Conservation (phyloP, 2,329 filamentous ascomycete species). For the Gremmenia infestans region DNA sequence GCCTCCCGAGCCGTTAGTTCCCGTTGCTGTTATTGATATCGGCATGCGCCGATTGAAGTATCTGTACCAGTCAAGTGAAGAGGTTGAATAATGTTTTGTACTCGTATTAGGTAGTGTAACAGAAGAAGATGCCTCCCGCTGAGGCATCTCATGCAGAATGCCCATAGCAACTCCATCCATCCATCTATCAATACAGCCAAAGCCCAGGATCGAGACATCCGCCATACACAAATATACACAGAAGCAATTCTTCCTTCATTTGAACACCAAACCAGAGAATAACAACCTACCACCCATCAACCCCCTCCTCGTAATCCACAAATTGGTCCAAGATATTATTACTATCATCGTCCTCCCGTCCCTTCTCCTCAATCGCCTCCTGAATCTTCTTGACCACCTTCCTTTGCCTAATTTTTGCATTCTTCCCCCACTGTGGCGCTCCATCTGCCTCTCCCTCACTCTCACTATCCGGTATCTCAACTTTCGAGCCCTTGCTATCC, state of each 20-base stretch:
- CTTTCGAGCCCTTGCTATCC: constrained; percentile 38
- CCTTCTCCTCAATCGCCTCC: constrained; percentile 51
- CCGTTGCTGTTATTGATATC: neutral
- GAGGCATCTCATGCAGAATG: too few relatives aligned
- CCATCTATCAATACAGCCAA: neutral
- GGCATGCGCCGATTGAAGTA: too few relatives aligned
- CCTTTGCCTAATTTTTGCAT: constrained; percentile 64
- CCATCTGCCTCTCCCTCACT: constrained; percentile 43
- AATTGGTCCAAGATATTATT: constrained; percentile 72
- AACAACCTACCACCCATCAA: constrained; percentile 21
- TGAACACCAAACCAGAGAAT: neutral
- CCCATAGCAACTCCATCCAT: neutral
- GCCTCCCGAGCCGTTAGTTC: neutral
- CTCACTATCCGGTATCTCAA: constrained; percentile 49
- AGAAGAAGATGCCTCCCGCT: too few relatives aligned
- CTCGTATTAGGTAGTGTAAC: too few relatives aligned
- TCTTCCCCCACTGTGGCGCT: constrained; percentile 59
- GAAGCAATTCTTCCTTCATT: neutral
- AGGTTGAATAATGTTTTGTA: neutral
- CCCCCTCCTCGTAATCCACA: constrained; percentile 40
- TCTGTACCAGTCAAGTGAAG: neutral
- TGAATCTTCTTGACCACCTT: constrained; percentile 61
- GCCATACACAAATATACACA: neutral
- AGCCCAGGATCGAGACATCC: neutral
- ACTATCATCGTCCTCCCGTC: constrained; percentile 62